Evolutionary conservation across 1,139 yeast genomes (phyloP).

Genomic region (Scheffersomyces stambukii): DNA sequence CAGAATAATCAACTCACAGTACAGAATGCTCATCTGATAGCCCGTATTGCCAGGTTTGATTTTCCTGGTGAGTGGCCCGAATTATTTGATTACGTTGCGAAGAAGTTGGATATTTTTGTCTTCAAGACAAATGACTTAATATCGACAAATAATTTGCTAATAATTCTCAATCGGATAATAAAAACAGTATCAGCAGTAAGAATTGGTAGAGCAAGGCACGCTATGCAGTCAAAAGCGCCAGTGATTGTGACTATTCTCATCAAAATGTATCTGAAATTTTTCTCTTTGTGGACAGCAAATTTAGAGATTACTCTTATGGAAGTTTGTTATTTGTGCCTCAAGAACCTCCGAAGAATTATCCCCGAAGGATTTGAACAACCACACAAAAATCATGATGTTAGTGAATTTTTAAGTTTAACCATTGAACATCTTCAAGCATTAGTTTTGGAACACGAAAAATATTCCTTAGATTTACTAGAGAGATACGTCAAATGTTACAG

Average conservation of each 20-base stretch:
- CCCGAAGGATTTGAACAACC: slow-evolving; percentile 76
- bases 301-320: slow-evolving; percentile 52
- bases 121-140: slow-evolving; percentile 47
- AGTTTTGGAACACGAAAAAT: slow-evolving; percentile 50
- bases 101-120: slow-evolving; percentile 35
- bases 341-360: slow-evolving; percentile 66
- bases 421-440: slow-evolving; percentile 59
- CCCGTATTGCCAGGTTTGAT: slow-evolving; percentile 75
- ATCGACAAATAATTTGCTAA: slow-evolving; percentile 56
- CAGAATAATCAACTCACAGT: slow-evolving; percentile 68
- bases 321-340: slow-evolving; percentile 72
- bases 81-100: slow-evolving; percentile 58
- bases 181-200: slow-evolving; percentile 71
- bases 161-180: slow-evolving; percentile 70
- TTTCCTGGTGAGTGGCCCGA: slow-evolving; percentile 87
- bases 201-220: slow-evolving; percentile 78
- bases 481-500: slow-evolving; percentile 72
- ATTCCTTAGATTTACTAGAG: slow-evolving; percentile 56
- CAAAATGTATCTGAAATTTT: slow-evolving; percentile 54
- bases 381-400: slow-evolving; percentile 53
- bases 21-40: slow-evolving; percentile 81
- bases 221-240: slow-evolving; percentile 71
- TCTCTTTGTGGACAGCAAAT: slow-evolving; percentile 55
- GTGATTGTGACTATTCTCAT: slow-evolving; percentile 55
- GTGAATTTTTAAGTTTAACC: slow-evolving; percentile 55